Evolutionary conservation across 345 rosid species (phyloP), one percentile per base, ranked within the genome.

Genomic region (Geranium brycei): DNA sequence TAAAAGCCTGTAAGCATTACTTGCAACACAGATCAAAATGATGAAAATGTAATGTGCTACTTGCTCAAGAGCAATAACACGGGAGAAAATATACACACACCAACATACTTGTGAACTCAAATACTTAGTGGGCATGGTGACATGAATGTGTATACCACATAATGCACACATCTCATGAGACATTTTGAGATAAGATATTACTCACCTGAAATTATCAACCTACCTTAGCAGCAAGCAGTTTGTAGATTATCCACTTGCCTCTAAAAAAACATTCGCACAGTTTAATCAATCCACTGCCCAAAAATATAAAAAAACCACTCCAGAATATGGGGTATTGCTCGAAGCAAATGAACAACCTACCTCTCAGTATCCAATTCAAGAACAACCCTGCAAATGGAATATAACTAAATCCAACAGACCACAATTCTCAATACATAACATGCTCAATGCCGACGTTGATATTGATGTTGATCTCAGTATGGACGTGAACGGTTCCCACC

Each of bases 401-500:
- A 77, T 62, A 71, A 81, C 68, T 71, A 87, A 75, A 80, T 68
- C 66, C 72, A 76, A 67, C 65, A 70, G 74, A 77, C 67, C 83
- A 81, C 69, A 79, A 78, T 70, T 78, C 80, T 69, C 83, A 83
- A 80, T 85, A 83, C 85, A 85, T 77, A 80, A 83, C 75, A 74
- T 58, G 71, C 71, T 31, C 32, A 23, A 40, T 40, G 51, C 62
- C 71, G 59, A 23, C 28, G 28, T 23, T 23, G 59, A 70, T 63
- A 80, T 71, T 30, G 66, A 70, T 63, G 81, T 71, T 30, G 66
- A 67, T 63, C 70, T 84, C 83, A 91, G 73, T 91, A 95, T 13
- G 99, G 99, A 23, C 96, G 92, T 0, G 95, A 83, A 16, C 97
- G 93, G 68, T 88, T 95, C 70, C 97, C 97, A 63, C 97, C 92